A percentile compares a stretch with the other conserved stretches of the same genome.
These are phyloP conservation scores for Podaxis sp. DNA, from an alignment of 768 basidiomycete species.

Conservation along the genomic window DNA sequence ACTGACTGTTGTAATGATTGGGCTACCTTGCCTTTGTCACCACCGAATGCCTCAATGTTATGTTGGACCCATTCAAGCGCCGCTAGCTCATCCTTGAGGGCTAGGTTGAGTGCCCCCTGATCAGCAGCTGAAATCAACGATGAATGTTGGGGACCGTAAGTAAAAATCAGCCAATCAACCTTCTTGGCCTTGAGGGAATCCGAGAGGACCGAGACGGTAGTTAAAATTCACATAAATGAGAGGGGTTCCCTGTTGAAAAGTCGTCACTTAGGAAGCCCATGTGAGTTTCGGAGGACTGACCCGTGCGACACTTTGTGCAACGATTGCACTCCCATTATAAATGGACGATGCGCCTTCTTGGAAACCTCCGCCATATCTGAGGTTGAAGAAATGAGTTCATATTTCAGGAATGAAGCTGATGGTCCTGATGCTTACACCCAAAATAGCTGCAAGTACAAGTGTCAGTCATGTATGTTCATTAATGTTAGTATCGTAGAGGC, in stretches of 20 bases:
- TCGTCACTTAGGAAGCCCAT: neutral
- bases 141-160: neutral
- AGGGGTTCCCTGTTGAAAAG: slow-evolving; percentile 32
- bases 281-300: slow-evolving; percentile 18
- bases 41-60: slow-evolving; percentile 58
- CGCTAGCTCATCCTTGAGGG: slow-evolving; percentile 38
- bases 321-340: slow-evolving; percentile 30
- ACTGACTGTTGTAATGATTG: neutral
- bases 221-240: slow-evolving; percentile 37
- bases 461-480: neutral
- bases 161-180: slow-evolving; percentile 11
- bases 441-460: slow-evolving; percentile 23
- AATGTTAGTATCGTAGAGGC: slow-evolving; percentile 7
- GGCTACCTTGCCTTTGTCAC: slow-evolving; percentile 33
- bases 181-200: slow-evolving; percentile 39
- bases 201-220: slow-evolving; percentile 41
- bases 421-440: slow-evolving; percentile 29
- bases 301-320: slow-evolving; percentile 31
- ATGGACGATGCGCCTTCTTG: slow-evolving; percentile 20
- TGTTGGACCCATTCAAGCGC: slow-evolving; percentile 54
- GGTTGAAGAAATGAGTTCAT: neutral
- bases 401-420: neutral
- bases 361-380: slow-evolving; percentile 33
- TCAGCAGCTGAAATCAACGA: slow-evolving; percentile 22
- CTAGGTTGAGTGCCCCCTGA: slow-evolving; percentile 38